phyloP scores from a whole-genome alignment of 306 rosid genomes.

The Citrullus mucosospermus region DNA sequence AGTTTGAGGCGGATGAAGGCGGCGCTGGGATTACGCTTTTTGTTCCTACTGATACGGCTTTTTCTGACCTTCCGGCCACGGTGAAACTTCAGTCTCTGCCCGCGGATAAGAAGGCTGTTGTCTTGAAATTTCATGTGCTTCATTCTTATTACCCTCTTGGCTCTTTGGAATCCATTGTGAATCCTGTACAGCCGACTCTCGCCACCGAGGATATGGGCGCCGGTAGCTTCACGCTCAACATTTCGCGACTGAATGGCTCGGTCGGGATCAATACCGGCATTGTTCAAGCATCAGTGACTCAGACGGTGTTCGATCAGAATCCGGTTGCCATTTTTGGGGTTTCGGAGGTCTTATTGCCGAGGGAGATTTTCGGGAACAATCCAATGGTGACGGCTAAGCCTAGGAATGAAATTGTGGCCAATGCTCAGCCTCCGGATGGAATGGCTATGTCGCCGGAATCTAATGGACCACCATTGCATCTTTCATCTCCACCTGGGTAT shows the following conservation, averaged over 20 bases:
- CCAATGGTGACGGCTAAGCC: constrained; percentile 30
- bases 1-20: constrained; percentile 84
- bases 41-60: constrained; percentile 69
- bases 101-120: constrained; percentile 71
- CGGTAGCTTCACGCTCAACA: constrained; percentile 73
- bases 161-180: constrained; percentile 68
- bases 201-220: constrained; percentile 93
- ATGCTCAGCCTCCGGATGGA: constrained; percentile 42
- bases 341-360: constrained; percentile 68
- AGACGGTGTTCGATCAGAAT: constrained; percentile 82
- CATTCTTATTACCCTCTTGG: constrained; percentile 91
- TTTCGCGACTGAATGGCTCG: constrained; percentile 63
- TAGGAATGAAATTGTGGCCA: constrained; percentile 3
- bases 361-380: constrained; percentile 60
- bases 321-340: constrained; percentile 92
- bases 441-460: constrained; percentile 46
- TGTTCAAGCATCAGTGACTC: constrained; percentile 63
- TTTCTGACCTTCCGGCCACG: constrained; percentile 49
- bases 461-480: constrained; percentile 37
- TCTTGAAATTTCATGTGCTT: constrained; percentile 67
- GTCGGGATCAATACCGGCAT: constrained; percentile 77
- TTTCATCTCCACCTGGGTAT: constrained; percentile 64
- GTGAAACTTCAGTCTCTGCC: constrained; percentile 63
- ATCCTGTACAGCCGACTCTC: constrained; percentile 91
- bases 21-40: constrained; percentile 93